These are phyloP conservation scores for Sphagnum tenellum DNA, from an alignment of 225 moss, liverwort and hornwort species.

Conservation along the genomic window DNA sequence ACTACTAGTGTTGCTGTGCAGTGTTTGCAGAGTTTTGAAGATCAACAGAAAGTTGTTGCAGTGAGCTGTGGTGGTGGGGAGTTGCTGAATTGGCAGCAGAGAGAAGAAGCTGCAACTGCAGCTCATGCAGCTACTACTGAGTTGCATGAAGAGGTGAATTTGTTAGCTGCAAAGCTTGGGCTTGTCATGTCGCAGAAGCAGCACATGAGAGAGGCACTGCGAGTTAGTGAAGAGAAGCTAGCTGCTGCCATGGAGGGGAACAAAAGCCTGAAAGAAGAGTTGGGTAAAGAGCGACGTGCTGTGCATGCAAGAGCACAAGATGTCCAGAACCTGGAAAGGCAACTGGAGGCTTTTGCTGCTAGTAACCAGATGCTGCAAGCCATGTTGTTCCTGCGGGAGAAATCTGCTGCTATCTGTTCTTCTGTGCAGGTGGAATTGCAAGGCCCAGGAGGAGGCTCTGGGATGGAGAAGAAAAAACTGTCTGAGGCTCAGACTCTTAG, in stretches of 20 bases:
- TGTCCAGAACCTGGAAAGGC: conserved; percentile 33
- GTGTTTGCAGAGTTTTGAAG: too few relatives aligned
- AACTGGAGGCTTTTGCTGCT: conserved; percentile 32
- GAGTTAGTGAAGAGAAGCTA: conserved; percentile 31
- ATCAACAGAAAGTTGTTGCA: too few relatives aligned
- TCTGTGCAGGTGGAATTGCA: too few relatives aligned
- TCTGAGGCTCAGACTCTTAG: too few relatives aligned
- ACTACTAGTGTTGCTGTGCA: too few relatives aligned
- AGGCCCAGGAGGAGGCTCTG: too few relatives aligned
- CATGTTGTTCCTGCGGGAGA: conserved; percentile 34
- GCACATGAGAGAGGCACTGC: conserved; percentile 39
- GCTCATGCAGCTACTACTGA: conserved; percentile 3
- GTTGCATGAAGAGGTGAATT: conserved; percentile 52
- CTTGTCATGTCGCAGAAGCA: conserved; percentile 34
- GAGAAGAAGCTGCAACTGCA: too few relatives aligned
- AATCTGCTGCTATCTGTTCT: conserved; percentile 6
- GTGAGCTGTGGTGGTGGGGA: too few relatives aligned
- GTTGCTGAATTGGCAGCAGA: too few relatives aligned
- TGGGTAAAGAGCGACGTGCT: conserved; percentile 25
- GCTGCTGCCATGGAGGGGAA: conserved; percentile 29
- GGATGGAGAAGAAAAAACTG: too few relatives aligned
- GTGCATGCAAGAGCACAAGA: conserved; percentile 30
- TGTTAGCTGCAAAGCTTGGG: conserved; percentile 35
- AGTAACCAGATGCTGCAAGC: conserved; percentile 58
- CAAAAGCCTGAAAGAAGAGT: conserved; percentile 29